These are phyloP conservation scores for Serendipita vermifera DNA, from an alignment of 768 basidiomycete species.

Conservation along the genomic window DNA sequence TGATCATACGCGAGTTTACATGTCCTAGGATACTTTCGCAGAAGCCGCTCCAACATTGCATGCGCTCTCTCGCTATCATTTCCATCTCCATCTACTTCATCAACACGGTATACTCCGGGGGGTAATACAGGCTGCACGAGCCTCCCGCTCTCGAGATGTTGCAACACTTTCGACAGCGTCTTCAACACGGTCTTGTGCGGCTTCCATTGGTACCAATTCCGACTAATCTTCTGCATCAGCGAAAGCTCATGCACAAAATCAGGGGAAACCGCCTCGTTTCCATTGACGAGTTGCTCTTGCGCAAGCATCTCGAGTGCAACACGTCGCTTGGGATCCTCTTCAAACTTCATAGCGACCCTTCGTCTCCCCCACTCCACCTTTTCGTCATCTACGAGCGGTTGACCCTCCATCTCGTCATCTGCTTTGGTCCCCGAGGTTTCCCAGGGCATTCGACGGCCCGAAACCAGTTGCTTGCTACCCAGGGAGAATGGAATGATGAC, in stretches of 20 bases:
- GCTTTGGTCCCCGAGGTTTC: slow-evolving; percentile 30
- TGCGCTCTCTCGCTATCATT: too few species aligned
- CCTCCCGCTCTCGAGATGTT: slow-evolving; percentile 38
- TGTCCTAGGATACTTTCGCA: too few species aligned
- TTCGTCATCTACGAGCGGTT: not conserved
- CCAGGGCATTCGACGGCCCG: slow-evolving; percentile 24
- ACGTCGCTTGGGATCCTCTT: slow-evolving; percentile 17
- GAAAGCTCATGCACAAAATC: slow-evolving; percentile 50
- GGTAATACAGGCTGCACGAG: slow-evolving; percentile 32
- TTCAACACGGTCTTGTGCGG: slow-evolving; percentile 42
- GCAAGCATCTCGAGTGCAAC: slow-evolving; percentile 19
- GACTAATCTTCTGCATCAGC: slow-evolving; percentile 48
- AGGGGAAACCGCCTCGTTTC: slow-evolving; percentile 17
- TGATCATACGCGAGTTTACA: too few species aligned
- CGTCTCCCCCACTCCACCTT: not conserved
- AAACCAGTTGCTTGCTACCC: slow-evolving; percentile 19
- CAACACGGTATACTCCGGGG: too few species aligned
- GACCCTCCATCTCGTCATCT: slow-evolving; percentile 2
- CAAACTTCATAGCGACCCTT: not conserved
- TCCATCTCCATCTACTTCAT: too few species aligned
- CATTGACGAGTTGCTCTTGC: not conserved
- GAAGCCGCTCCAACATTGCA: too few species aligned
- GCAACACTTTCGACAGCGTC: slow-evolving; percentile 34
- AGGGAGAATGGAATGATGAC: slow-evolving; percentile 53
- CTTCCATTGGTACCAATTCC: slow-evolving; percentile 52